Conservation (phyloP, 2,329 filamentous ascomycete species). For the Fusarium agapanthi region DNA sequence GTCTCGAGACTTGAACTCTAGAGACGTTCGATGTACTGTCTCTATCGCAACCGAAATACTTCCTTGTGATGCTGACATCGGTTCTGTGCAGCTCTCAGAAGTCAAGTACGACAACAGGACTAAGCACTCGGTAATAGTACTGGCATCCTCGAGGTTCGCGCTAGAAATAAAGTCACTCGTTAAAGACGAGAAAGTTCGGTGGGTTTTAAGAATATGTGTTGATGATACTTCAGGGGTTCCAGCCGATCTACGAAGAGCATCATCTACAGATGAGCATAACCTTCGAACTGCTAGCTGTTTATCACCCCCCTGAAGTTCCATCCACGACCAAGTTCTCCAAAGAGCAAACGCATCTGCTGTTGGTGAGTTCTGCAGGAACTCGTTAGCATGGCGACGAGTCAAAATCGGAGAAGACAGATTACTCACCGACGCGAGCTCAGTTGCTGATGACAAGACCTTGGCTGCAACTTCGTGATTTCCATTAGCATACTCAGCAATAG, state of each 20-base stretch:
- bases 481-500: conserved; percentile 71
- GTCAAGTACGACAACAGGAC: conserved; percentile 75
- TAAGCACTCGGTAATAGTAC: conserved; percentile 67
- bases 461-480: conserved; percentile 66
- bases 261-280: conserved; percentile 53
- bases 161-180: conserved; percentile 66
- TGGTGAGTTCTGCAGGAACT: conserved; percentile 21
- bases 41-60: conserved; percentile 62
- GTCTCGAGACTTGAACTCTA: conserved; percentile 52
- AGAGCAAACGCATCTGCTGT: conserved; percentile 50
- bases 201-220: conserved; percentile 61
- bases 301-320: conserved; percentile 60
- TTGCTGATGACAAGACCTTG: conserved; percentile 73
- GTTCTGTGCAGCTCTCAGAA: conserved; percentile 51
- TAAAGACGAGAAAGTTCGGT: conserved; percentile 60
- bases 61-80: conserved; percentile 59
- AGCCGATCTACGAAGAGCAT: conserved; percentile 24
- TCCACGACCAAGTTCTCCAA: conserved; percentile 73
- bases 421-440: conserved; percentile 52
- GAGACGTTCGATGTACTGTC: conserved; percentile 52
- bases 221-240: conserved; percentile 38
- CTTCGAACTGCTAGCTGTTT: conserved; percentile 47
- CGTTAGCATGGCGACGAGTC: conserved; percentile 7
- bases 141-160: conserved; percentile 57
- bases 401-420: too few relatives aligned